Evolutionary conservation across 768 basidiomycete genomes (phyloP).

Genomic region (Cystobasidium onofrii): DNA sequence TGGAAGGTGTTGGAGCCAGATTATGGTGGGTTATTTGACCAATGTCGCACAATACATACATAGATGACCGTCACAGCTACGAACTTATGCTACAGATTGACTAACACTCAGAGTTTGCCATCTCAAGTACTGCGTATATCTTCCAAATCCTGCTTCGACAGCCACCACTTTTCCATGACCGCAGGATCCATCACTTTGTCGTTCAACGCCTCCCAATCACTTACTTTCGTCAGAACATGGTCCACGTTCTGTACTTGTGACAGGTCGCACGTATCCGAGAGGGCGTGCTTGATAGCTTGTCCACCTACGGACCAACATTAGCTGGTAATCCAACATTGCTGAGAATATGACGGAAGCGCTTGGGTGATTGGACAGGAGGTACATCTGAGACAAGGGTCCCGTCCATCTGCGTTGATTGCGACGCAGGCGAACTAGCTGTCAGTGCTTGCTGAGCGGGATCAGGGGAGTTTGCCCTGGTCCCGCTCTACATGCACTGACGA

Average conservation of each 20-base stretch:
- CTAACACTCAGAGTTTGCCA: not conserved
- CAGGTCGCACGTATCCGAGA: not conserved
- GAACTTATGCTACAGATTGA: not conserved
- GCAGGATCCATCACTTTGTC: not conserved
- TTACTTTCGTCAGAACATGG: not conserved
- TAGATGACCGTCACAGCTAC: too few species aligned
- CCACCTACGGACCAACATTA: not conserved
- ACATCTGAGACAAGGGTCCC: too few species aligned
- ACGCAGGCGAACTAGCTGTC: too few species aligned
- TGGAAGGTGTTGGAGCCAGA: not conserved
- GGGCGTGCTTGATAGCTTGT: not conserved
- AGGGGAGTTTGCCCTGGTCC: too few species aligned
- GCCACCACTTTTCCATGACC: not conserved
- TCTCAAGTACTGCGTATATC: not conserved
- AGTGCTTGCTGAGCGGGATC: too few species aligned
- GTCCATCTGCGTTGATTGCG: too few species aligned
- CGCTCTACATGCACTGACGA: too few species aligned
- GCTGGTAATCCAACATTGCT: too few species aligned
- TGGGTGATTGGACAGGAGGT: too few species aligned
- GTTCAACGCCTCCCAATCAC: not conserved
- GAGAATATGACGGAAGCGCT: too few species aligned
- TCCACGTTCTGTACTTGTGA: not conserved
- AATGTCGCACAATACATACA: too few species aligned
- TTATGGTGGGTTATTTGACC: too few species aligned
- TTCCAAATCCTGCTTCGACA: not conserved